Evolutionary conservation across 176 grass and related monocot species (phyloP).

Genomic region (Saccharum officinarum): DNA sequence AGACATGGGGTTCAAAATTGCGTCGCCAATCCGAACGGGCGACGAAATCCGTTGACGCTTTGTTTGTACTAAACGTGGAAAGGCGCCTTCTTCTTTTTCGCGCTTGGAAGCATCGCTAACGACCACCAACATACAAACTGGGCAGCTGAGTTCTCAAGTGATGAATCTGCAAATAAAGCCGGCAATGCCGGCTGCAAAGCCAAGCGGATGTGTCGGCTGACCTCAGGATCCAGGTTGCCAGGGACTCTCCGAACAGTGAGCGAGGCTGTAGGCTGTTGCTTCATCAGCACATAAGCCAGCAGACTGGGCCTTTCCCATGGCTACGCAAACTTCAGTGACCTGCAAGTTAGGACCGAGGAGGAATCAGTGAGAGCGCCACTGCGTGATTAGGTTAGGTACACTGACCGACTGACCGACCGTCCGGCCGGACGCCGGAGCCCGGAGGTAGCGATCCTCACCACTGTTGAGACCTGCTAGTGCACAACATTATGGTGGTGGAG

Average conservation of each 20-base stretch:
- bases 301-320: conserved; percentile 23
- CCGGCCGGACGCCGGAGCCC: background rate
- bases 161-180: background rate
- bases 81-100: background rate
- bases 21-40: background rate
- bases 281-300: conserved; percentile 35
- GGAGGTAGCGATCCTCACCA: background rate
- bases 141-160: background rate
- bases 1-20: background rate
- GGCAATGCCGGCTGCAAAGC: background rate
- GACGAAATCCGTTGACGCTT: background rate
- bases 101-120: too few relatives aligned
- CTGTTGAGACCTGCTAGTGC: background rate
- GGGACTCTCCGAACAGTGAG: background rate
- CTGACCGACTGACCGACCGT: conserved; percentile 17
- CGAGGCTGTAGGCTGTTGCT: conserved; percentile 23
- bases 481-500: background rate
- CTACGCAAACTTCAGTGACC: conserved; percentile 38
- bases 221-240: background rate
- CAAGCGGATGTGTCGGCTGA: conserved; percentile 8
- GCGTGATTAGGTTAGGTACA: conserved; percentile 43
- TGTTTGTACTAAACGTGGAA: background rate
- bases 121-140: background rate
- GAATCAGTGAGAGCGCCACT: conserved; percentile 25
- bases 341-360: background rate